Evolutionary conservation across 1,139 yeast species (phyloP), one percentile per base, ranked within the genome.

Genomic region (Lodderomyces beijingensis): DNA sequence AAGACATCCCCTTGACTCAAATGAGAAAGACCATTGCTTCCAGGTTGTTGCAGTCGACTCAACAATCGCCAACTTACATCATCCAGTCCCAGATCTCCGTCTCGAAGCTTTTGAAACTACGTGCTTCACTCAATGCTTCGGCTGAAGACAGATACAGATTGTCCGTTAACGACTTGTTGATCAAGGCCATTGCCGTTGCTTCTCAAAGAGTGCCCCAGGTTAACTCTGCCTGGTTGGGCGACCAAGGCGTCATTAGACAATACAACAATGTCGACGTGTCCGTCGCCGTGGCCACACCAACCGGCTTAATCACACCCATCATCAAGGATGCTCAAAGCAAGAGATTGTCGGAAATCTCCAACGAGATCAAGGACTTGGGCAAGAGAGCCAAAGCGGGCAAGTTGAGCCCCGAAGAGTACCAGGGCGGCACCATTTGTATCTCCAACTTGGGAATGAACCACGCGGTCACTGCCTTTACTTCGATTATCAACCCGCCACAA

Each of bases 401-500:
- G 72, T 79, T 91, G 58, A 59, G 67, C 47, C 98, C 98, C 43
- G 95, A 87, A 62, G 98, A 91, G 69, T 93, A 83, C 79, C 96
- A 87, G 74, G 99, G 99, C 53, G 99, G 99, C 57, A 89, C 98
- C 49, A 86, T 91, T 61, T 87, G 96, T 63, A 89, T 91, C 55
- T 89, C 97, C 46, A 91, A 91, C 82, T 73, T 93, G 74, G 99
- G 98, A 57, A 91, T 91, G 98, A 91, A 91, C 78, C 77, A 71
- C 41, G 97, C 98, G 37, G 96, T 91, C 33, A 74, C 80, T 47
- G 59, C 81, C 58, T 91, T 91, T 77, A 89, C 98, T 28, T 91
- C 98, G 25, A 91, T 91, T 65, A 82, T 91, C 59, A 91, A 91
- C 77, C 97, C 96, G 42, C 99, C 99, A 38, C 98, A 91, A 66